Percentiles rank a stretch among this genome's conserved stretches.
phyloP scores from a whole-genome alignment of 176 grass and related monocot species.

The Eleusine indica region DNA sequence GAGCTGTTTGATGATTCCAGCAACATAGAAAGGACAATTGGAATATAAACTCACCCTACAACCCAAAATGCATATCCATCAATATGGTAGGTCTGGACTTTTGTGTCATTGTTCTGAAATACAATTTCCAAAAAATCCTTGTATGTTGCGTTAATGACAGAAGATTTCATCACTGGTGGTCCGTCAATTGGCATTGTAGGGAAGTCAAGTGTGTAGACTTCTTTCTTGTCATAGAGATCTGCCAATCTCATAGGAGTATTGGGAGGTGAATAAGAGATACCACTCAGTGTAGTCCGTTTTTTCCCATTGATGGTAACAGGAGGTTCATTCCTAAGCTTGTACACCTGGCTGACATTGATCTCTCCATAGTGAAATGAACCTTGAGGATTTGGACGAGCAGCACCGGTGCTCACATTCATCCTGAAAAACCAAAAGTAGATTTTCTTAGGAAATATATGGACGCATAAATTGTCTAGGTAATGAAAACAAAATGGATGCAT shows the following conservation, averaged over 20 bases:
- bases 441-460: background rate
- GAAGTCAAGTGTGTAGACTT: conserved; percentile 81
- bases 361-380: conserved; percentile 90
- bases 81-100: conserved; percentile 85
- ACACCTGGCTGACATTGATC: conserved; percentile 89
- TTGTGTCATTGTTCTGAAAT: conserved; percentile 94
- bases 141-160: conserved; percentile 82
- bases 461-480: background rate
- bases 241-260: conserved; percentile 83
- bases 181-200: conserved; percentile 67
- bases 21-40: background rate
- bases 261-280: conserved; percentile 74
- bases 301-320: conserved; percentile 71
- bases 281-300: conserved; percentile 70
- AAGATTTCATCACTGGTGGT: conserved; percentile 51
- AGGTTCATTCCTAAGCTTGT: conserved; percentile 73
- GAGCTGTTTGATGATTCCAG: background rate
- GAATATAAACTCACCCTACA: conserved; percentile 60
- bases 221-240: conserved; percentile 64
- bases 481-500: background rate
- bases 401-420: conserved; percentile 82
- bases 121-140: conserved; percentile 92
- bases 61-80: conserved; percentile 94
- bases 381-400: conserved; percentile 96
- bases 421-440: conserved; percentile 31